These are phyloP conservation scores for Dictyostelium firmibasis DNA, from an alignment of 78 protist species.

Conservation along the genomic window DNA sequence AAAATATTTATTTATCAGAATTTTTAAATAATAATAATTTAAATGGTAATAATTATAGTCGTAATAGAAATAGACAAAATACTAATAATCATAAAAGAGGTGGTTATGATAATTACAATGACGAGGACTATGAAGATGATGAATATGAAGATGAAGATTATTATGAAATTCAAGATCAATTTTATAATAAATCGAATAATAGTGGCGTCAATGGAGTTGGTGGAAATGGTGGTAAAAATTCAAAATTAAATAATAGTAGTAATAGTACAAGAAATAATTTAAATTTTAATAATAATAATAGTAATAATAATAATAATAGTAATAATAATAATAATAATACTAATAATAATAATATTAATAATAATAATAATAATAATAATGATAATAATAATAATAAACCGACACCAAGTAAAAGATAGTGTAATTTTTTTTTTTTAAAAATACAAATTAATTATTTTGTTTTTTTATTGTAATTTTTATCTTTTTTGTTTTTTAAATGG, in stretches of 20 bases:
- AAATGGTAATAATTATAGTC: not conserved
- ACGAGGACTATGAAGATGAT: conserved; percentile 20
- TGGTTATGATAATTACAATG: conserved; percentile 22
- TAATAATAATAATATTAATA: not conserved
- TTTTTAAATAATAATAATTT: not conserved
- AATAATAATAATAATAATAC: no score
- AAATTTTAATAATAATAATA: not conserved
- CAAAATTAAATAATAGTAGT: not conserved
- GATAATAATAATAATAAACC: not conserved
- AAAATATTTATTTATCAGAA: conserved; percentile 7
- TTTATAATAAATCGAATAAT: not conserved
- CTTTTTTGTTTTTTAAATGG: not conserved
- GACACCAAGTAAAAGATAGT: not conserved
- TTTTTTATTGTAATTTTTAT: not conserved
- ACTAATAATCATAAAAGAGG: not conserved
- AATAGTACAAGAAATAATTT: not conserved
- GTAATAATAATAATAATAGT: not conserved
- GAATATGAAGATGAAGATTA: conserved; percentile 11
- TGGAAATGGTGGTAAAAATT: not conserved
- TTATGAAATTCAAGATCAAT: conserved; percentile 28
- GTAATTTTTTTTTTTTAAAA: not conserved
- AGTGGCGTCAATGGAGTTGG: no score
- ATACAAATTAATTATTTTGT: not conserved
- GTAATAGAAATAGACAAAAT: not conserved
- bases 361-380: not conserved